Evolutionary conservation across 352 stramenopile genomes (phyloP).

Genomic region (Phytophthora rubi): DNA sequence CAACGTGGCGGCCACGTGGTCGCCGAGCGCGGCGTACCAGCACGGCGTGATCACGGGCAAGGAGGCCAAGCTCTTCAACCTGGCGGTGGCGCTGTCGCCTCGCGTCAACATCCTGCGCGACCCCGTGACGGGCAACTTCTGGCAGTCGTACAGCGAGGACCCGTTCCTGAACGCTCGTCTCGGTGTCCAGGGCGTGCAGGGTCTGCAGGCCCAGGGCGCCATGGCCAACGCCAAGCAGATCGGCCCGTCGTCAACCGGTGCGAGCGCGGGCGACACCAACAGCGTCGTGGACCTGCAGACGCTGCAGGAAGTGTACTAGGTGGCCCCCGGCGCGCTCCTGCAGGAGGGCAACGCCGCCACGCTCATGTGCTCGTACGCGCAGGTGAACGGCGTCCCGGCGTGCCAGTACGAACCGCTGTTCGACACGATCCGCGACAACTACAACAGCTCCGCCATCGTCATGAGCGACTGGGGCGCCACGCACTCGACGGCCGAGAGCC

Average conservation of each 20-base stretch:
- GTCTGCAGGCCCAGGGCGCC: constrained; percentile 33
- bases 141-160: constrained; percentile 45
- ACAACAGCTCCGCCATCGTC: constrained; percentile 41
- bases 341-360: constrained; percentile 41
- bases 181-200: constrained; percentile 31
- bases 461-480: constrained; percentile 42
- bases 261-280: constrained; percentile 30
- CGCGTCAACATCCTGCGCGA: constrained; percentile 44
- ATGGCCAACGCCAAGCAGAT: constrained; percentile 45
- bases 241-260: constrained; percentile 33
- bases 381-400: constrained; percentile 37
- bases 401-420: constrained; percentile 41
- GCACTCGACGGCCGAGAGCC: constrained; percentile 37
- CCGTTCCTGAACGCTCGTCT: constrained; percentile 40
- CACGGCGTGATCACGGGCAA: constrained; percentile 42
- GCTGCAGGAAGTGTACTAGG: constrained; percentile 40
- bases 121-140: constrained; percentile 32
- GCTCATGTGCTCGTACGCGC: constrained; percentile 44
- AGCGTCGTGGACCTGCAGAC: constrained; percentile 38
- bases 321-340: constrained; percentile 33
- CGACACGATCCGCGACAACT: constrained; percentile 40
- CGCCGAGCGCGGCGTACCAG: constrained; percentile 33
- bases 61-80: constrained; percentile 42
- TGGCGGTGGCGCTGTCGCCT: constrained; percentile 32
- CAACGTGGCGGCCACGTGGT: constrained; percentile 41